phyloP scores from a whole-genome alignment of 2,329 filamentous ascomycete species.

The Penicillium hesseltinei region DNA sequence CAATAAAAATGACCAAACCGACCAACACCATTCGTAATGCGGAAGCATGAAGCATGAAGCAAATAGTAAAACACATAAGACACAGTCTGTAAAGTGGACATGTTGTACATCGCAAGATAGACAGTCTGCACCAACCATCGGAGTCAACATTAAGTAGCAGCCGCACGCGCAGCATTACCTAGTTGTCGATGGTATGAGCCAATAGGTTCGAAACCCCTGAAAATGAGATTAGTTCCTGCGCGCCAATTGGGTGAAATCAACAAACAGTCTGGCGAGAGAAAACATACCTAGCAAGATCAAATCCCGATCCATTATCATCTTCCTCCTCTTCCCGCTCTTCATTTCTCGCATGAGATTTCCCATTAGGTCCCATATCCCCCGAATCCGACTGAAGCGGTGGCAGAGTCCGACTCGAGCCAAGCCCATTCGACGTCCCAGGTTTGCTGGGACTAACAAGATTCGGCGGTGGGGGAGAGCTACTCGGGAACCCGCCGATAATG shows the following conservation, averaged over 20 bases:
- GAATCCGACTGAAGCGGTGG: constrained; percentile 36
- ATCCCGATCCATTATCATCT: constrained; percentile 42
- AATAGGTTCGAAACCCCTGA: constrained; percentile 50
- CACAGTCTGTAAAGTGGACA: constrained; percentile 9
- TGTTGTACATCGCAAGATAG: constrained; percentile 17
- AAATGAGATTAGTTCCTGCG: constrained; percentile 8
- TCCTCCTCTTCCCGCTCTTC: constrained; percentile 44
- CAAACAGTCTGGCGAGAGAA: neutral
- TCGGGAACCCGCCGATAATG: constrained; percentile 41
- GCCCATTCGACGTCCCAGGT: constrained; percentile 34
- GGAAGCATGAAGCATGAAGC: constrained; percentile 7
- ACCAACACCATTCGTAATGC: constrained; percentile 23
- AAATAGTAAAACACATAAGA: constrained; percentile 7
- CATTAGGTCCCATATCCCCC: constrained; percentile 18
- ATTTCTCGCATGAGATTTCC: constrained; percentile 16
- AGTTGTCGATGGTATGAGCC: constrained; percentile 47
- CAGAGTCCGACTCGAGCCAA: constrained; percentile 31
- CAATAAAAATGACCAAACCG: constrained; percentile 1
- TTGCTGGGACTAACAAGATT: constrained; percentile 48
- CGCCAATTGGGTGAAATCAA: neutral
- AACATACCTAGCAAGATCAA: constrained; percentile 48
- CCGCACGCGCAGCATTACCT: constrained; percentile 39
- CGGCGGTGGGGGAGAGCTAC: constrained; percentile 49
- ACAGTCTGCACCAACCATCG: neutral
- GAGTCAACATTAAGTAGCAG: constrained; percentile 26